Conservation (phyloP, 2,329 filamentous ascomycete species). For the Cladosporium phlei region DNA sequence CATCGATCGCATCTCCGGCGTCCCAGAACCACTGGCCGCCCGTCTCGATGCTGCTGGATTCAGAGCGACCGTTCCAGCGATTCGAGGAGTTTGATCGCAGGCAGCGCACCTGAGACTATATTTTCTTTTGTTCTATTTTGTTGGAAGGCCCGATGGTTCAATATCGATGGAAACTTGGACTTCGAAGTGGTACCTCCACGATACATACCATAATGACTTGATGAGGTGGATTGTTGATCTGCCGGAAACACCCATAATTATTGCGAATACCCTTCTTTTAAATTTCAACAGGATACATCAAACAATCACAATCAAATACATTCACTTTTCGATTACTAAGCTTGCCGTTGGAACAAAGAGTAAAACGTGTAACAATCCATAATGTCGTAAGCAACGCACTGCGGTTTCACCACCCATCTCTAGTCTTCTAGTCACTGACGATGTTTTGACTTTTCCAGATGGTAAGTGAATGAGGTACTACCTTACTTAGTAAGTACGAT, state of each 20-base stretch:
- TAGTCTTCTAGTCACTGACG: no score
- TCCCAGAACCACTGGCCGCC: slow-evolving; percentile 6
- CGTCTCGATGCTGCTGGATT: slow-evolving; percentile 10
- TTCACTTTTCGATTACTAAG: no score
- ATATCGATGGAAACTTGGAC: neutral
- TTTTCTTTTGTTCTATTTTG: neutral
- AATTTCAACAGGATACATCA: neutral
- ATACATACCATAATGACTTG: neutral
- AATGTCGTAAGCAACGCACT: no score
- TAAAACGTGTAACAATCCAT: no score
- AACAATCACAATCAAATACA: no score
- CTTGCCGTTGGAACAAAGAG: no score
- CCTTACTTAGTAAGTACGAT: no score
- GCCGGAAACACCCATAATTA: neutral
- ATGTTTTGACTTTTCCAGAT: no score
- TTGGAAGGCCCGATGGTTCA: neutral
- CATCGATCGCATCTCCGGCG: neutral
- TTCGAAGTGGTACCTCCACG: neutral
- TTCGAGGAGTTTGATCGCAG: slow-evolving; percentile 11
- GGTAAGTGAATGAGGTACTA: no score
- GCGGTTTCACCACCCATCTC: no score
- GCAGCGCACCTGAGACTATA: slow-evolving; percentile 1
- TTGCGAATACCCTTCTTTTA: slow-evolving; percentile 3
- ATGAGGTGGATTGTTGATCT: neutral
- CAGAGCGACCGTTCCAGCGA: slow-evolving; percentile 12